Conservation (phyloP, 306 rosid genomes). For the Cicer judaicum region DNA sequence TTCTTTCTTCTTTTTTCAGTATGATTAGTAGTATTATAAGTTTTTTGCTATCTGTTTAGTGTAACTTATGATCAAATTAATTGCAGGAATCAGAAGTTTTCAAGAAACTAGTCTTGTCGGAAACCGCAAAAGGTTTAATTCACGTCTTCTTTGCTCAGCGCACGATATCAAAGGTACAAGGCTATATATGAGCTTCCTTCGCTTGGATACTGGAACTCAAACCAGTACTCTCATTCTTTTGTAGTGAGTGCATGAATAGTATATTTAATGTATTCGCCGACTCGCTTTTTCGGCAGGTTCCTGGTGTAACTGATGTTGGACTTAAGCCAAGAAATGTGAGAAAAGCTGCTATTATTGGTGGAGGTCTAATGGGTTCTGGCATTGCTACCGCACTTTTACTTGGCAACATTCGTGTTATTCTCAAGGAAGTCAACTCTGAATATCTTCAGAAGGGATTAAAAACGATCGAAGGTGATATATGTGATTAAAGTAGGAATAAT, state of each 20-base stretch:
- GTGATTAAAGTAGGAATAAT: constrained; percentile 2
- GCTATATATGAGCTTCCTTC: constrained; percentile 32
- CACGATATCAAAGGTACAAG: constrained; percentile 77
- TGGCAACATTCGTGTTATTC: constrained; percentile 75
- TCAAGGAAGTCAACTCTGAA: constrained; percentile 86
- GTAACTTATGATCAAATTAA: constrained; percentile 37
- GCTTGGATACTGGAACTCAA: too few species aligned
- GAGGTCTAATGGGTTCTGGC: constrained; percentile 99
- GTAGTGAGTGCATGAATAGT: too few species aligned
- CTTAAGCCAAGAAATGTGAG: constrained; percentile 84
- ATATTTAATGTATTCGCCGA: constrained; percentile 18
- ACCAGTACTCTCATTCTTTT: too few species aligned
- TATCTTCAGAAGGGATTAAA: constrained; percentile 77
- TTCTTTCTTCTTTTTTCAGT: constrained; percentile 28
- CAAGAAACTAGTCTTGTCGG: constrained; percentile 67
- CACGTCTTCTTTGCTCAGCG: constrained; percentile 92
- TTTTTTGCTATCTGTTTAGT: constrained; percentile 25
- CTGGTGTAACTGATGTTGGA: constrained; percentile 87
- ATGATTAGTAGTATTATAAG: constrained; percentile 22
- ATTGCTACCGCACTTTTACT: constrained; percentile 85
- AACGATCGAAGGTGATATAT: constrained; percentile 71
- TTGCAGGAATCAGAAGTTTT: constrained; percentile 86
- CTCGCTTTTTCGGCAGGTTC: constrained; percentile 64
- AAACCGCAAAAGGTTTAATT: constrained; percentile 85
- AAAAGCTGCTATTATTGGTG: constrained; percentile 93